A percentile compares a stretch with the other conserved stretches of the same genome.
These are phyloP conservation scores for Pistacia vera DNA, from an alignment of 345 rosid species.

Conservation along the genomic window DNA sequence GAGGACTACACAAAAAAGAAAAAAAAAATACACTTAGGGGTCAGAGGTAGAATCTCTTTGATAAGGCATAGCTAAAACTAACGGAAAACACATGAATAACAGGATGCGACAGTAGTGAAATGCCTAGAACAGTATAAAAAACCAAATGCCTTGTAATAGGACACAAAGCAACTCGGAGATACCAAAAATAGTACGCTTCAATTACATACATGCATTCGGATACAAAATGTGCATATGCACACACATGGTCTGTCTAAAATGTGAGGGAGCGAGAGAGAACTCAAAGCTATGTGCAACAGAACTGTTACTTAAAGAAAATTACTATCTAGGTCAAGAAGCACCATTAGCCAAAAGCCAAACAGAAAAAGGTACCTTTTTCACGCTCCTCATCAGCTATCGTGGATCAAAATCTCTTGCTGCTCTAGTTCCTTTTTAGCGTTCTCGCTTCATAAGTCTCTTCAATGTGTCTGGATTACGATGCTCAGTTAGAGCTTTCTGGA, in stretches of 20 bases:
- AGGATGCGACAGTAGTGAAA: no score
- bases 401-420: constrained; percentile 96
- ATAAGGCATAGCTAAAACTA: no score
- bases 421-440: constrained; percentile 91
- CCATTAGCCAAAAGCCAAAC: background rate
- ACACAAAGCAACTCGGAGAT: background rate
- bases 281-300: background rate
- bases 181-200: background rate
- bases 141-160: background rate
- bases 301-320: background rate
- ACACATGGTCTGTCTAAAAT: no score
- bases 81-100: no score
- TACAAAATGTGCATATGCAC: no score
- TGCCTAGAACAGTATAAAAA: background rate
- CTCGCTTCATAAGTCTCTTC: constrained; percentile 93
- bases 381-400: constrained; percentile 88
- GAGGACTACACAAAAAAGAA: background rate
- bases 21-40: no score
- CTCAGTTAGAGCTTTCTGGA: constrained; percentile 99
- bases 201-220: no score
- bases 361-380: constrained; percentile 71
- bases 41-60: no score
- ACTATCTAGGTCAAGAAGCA: background rate
- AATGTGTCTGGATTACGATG: constrained; percentile 97
- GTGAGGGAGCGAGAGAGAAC: background rate